A percentile compares a stretch with the other conserved stretches of the same genome.
phyloP scores from a whole-genome alignment of 352 stramenopile species.

The Globisporangium splendens region DNA sequence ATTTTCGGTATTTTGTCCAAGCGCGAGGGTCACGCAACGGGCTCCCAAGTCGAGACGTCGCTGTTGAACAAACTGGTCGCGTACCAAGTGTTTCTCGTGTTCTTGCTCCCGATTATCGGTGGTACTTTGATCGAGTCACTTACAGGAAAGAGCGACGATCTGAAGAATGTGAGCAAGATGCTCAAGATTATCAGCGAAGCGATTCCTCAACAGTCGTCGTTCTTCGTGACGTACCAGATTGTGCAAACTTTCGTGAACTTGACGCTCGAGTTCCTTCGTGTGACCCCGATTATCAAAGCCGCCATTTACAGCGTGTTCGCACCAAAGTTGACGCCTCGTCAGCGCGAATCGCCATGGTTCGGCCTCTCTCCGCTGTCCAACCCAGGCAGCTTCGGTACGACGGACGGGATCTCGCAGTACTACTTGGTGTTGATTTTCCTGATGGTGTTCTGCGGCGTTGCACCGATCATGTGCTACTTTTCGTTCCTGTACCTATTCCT shows the following conservation, averaged over 20 bases:
- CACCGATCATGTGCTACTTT: conserved; percentile 81
- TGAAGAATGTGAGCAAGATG: conserved; percentile 31
- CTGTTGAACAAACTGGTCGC: conserved; percentile 80
- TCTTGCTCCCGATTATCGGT: conserved; percentile 81
- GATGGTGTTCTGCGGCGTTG: conserved; percentile 69
- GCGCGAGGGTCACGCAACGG: conserved; percentile 72
- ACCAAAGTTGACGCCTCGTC: conserved; percentile 75
- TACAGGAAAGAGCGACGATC: conserved; percentile 48
- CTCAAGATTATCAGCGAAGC: conserved; percentile 54
- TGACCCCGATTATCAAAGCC: conserved; percentile 71
- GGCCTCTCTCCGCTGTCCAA: conserved; percentile 54
- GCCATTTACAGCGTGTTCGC: conserved; percentile 73
- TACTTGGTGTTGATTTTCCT: conserved; percentile 75
- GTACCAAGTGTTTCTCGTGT: conserved; percentile 81
- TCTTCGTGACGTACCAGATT: conserved; percentile 80
- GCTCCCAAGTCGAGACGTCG: conserved; percentile 56
- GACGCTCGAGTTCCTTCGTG: conserved; percentile 63
- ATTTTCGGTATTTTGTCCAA: conserved; percentile 82
- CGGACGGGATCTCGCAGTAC: conserved; percentile 62
- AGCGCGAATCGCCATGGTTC: conserved; percentile 67
- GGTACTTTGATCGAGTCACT: conserved; percentile 74
- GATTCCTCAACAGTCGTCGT: conserved; percentile 73
- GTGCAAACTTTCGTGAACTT: conserved; percentile 72
- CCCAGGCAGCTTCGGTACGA: conserved; percentile 56
- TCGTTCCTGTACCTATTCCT: conserved; percentile 63